These are phyloP conservation scores for Dactylellina leptospora DNA, from an alignment of 2,329 filamentous ascomycete species.

Conservation along the genomic window DNA sequence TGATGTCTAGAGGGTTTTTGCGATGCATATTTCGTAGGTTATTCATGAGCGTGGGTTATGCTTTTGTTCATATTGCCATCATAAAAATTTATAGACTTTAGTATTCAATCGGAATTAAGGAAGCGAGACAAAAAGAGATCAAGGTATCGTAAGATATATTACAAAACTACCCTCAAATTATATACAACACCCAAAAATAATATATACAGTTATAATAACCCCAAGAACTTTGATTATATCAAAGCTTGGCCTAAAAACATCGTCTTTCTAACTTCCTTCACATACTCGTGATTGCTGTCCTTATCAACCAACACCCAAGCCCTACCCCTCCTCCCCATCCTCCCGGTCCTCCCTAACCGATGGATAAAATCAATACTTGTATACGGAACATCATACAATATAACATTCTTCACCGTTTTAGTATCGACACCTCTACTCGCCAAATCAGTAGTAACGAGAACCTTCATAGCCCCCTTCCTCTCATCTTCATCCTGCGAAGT, in stretches of 20 bases:
- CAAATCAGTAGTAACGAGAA: slow-evolving; percentile 92
- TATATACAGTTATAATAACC: slow-evolving; percentile 7
- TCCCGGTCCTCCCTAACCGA: slow-evolving; percentile 85
- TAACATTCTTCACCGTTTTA: slow-evolving; percentile 85
- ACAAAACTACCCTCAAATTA: background rate
- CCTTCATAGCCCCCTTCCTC: slow-evolving; percentile 68
- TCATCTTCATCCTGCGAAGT: slow-evolving; percentile 18
- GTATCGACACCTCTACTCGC: slow-evolving; percentile 95
- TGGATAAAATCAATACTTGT: slow-evolving; percentile 99
- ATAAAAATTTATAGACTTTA: slow-evolving; percentile 22
- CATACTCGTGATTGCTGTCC: slow-evolving; percentile 84
- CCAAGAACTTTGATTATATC: slow-evolving; percentile 21
- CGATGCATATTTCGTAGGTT: background rate
- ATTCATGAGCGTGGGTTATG: slow-evolving; percentile 19
- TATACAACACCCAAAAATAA: slow-evolving; percentile 2
- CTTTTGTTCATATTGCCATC: background rate
- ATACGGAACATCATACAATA: slow-evolving; percentile 97
- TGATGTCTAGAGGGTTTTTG: background rate
- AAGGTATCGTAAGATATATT: background rate
- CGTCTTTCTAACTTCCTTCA: slow-evolving; percentile 71
- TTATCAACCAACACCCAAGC: slow-evolving; percentile 91
- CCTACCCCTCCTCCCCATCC: slow-evolving; percentile 89
- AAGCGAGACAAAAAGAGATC: background rate
- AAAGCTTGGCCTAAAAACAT: slow-evolving; percentile 50
- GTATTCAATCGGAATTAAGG: background rate